phyloP scores from a whole-genome alignment of 805 yeast species.

The Phaffomyces antillensis region DNA sequence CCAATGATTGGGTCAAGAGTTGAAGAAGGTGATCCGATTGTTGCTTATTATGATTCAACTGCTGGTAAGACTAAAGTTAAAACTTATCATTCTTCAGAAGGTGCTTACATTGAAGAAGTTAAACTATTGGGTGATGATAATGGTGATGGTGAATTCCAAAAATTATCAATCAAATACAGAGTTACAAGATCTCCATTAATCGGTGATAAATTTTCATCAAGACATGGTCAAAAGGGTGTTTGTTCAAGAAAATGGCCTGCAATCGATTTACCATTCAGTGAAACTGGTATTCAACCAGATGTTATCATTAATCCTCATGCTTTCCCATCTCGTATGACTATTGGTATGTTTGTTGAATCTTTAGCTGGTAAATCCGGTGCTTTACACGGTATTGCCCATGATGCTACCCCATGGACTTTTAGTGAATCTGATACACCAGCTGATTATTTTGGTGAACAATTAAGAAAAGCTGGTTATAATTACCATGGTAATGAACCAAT shows the following conservation, averaged over 20 bases:
- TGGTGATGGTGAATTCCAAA: constrained; percentile 71
- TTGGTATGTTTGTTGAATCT: constrained; percentile 98
- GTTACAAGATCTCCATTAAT: constrained; percentile 87
- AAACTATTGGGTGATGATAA: constrained; percentile 82
- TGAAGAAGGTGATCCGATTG: constrained; percentile 93
- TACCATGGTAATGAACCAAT: constrained; percentile 98
- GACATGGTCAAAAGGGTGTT: constrained; percentile 98
- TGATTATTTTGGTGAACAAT: constrained; percentile 93
- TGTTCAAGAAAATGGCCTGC: constrained; percentile 98
- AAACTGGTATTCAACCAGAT: constrained; percentile 95
- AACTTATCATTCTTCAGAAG: constrained; percentile 89
- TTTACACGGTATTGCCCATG: constrained; percentile 94
- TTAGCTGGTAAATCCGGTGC: constrained; percentile 99
- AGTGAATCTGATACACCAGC: constrained; percentile 93
- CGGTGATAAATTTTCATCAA: constrained; percentile 95
- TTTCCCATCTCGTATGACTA: constrained; percentile 99
- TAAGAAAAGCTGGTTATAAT: constrained; percentile 82
- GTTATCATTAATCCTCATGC: constrained; percentile 98
- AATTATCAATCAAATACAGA: constrained; percentile 81
- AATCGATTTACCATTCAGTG: constrained; percentile 94
- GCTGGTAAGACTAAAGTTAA: constrained; percentile 85
- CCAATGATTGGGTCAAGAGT: constrained; percentile 84
- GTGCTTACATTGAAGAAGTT: constrained; percentile 93
- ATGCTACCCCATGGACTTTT: constrained; percentile 94
- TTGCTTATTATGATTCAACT: constrained; percentile 88